A percentile compares a stretch with the other conserved stretches of the same genome.
phyloP scores from a whole-genome alignment of 192 early-diverging fungal species.

The Linderina pennispora region DNA sequence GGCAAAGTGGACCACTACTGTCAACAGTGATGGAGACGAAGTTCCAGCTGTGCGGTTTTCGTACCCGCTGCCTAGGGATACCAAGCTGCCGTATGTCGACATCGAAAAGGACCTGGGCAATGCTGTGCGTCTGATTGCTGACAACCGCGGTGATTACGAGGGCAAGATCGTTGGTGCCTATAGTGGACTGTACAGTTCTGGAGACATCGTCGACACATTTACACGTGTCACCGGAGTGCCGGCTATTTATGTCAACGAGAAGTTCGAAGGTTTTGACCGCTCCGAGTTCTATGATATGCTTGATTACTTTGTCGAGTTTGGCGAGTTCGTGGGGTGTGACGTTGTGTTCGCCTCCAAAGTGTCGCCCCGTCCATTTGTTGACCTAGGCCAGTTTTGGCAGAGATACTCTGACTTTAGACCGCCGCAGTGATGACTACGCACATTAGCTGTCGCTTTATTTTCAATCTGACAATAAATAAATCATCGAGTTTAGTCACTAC shows the following conservation, averaged over 20 bases:
- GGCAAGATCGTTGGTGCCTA: not conserved
- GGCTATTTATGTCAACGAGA: not conserved
- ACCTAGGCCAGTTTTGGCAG: slow-evolving; percentile 5
- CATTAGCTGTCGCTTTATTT: not conserved
- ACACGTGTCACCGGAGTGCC: not conserved
- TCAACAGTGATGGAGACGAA: not conserved
- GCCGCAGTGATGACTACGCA: not conserved
- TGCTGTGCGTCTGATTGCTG: not conserved
- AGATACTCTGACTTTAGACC: not conserved
- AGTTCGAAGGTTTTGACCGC: slow-evolving; percentile 3
- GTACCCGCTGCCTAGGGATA: not conserved
- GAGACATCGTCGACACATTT: not conserved
- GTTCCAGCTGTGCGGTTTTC: not conserved
- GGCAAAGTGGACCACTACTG: not conserved
- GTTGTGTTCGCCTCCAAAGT: not conserved
- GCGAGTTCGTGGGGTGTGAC: not conserved
- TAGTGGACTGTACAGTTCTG: not conserved
- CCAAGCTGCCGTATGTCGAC: not conserved
- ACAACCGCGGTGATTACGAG: not conserved
- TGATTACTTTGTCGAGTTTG: slow-evolving; percentile 4
- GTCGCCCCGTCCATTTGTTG: not conserved
- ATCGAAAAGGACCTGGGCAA: slow-evolving; percentile 4
- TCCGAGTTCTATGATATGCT: slow-evolving; percentile 5
- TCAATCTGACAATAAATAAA: not conserved
- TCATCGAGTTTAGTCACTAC: no score